A percentile compares a stretch with the other conserved stretches of the same genome.
These are phyloP conservation scores for Neckera pumila DNA, from an alignment of 225 moss, liverwort and hornwort species.

Conservation along the genomic window DNA sequence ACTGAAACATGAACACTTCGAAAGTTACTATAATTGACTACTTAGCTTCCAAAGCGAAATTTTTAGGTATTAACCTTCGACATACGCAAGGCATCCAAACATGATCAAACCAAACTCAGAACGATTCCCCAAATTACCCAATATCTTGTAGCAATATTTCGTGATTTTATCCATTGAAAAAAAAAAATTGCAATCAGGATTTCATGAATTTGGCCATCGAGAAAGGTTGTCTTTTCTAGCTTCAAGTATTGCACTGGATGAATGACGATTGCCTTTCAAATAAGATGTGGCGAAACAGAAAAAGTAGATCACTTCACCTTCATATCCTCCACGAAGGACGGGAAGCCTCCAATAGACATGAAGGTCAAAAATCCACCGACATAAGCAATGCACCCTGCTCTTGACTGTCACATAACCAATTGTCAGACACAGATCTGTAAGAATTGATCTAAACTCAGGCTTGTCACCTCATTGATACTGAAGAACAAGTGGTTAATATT, in stretches of 20 bases:
- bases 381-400: constrained; percentile 79
- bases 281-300: neutral
- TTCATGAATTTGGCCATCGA: no score
- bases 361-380: constrained; percentile 81
- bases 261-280: neutral
- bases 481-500: neutral
- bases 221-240: no score
- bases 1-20: neutral
- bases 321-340: constrained; percentile 93
- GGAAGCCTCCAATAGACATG: constrained; percentile 93
- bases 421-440: neutral
- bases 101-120: neutral
- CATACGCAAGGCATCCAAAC: neutral
- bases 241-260: no score
- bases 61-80: neutral
- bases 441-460: neutral
- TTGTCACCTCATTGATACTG: neutral
- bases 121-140: no score
- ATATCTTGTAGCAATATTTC: no score
- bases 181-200: no score
- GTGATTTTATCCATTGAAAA: no score
- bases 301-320: constrained; percentile 15
- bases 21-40: no score
- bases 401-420: constrained; percentile 25
- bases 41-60: no score